phyloP scores from a whole-genome alignment of 805 yeast species.

The Candida odintsovae region DNA sequence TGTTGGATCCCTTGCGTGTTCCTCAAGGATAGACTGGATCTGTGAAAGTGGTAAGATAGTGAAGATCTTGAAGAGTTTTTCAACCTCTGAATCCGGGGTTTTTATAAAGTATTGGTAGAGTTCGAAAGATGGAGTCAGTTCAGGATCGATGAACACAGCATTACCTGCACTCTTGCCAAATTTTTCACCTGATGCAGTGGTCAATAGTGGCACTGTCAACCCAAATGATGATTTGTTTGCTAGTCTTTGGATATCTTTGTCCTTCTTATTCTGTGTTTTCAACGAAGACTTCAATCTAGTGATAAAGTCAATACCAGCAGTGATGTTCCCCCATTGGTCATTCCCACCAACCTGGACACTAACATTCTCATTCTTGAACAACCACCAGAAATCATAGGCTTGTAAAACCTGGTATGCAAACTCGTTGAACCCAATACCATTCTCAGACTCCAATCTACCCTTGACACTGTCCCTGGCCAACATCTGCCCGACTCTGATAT shows the following conservation, averaged over 20 bases:
- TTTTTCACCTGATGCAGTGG: conserved; percentile 85
- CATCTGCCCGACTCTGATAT: conserved; percentile 82
- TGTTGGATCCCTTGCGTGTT: conserved; percentile 57
- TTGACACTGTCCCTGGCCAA: conserved; percentile 83
- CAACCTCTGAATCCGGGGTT: conserved; percentile 71
- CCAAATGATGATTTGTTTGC: conserved; percentile 47
- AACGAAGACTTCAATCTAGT: conserved; percentile 41
- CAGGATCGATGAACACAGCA: conserved; percentile 79
- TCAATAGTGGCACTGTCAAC: conserved; percentile 81
- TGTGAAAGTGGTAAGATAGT: conserved; percentile 67
- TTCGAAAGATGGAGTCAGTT: conserved; percentile 73
- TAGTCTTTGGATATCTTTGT: conserved; percentile 14
- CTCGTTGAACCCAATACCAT: conserved; percentile 89
- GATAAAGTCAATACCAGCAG: conserved; percentile 90
- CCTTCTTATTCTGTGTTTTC: conserved; percentile 13
- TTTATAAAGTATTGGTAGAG: conserved; percentile 83
- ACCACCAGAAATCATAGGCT: conserved; percentile 88
- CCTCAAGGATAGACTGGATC: conserved; percentile 45
- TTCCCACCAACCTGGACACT: conserved; percentile 88
- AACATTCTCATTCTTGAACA: conserved; percentile 54
- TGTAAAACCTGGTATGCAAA: conserved; percentile 90
- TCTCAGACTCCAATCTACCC: conserved; percentile 58
- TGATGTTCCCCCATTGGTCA: conserved; percentile 98
- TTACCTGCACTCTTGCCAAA: conserved; percentile 97
- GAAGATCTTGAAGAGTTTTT: conserved; percentile 62